These are phyloP conservation scores for Arabis alpina DNA, from an alignment of 345 rosid genomes.

Conservation along the genomic window DNA sequence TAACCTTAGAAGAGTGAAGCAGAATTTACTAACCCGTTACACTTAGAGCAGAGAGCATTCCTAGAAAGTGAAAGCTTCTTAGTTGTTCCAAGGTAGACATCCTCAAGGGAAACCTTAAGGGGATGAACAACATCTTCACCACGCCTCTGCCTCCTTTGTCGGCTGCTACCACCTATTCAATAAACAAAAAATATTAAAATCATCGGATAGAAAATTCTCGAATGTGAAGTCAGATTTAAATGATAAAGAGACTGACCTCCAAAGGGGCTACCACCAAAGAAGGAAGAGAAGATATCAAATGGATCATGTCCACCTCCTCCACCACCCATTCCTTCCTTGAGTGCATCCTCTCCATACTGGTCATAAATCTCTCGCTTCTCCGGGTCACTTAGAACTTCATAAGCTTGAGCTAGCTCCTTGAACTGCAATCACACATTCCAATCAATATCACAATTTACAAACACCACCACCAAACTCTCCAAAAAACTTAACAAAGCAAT, in stretches of 20 bases:
- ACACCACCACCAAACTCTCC: not conserved
- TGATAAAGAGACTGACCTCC: slow-evolving; percentile 48
- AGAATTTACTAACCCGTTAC: slow-evolving; percentile 71
- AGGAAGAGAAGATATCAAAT: slow-evolving; percentile 79
- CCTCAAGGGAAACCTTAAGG: slow-evolving; percentile 84
- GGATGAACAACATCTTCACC: slow-evolving; percentile 95
- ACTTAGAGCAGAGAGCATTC: slow-evolving; percentile 76
- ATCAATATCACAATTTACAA: not conserved
- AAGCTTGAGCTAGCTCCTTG: slow-evolving; percentile 89
- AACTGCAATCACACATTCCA: slow-evolving; percentile 50
- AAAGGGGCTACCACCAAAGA: slow-evolving; percentile 74
- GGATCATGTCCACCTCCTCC: slow-evolving; percentile 71
- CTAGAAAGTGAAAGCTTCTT: slow-evolving; percentile 86
- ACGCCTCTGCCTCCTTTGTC: slow-evolving; percentile 87
- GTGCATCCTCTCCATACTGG: slow-evolving; percentile 88
- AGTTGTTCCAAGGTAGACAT: slow-evolving; percentile 75
- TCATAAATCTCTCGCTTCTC: slow-evolving; percentile 89
- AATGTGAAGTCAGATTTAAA: not conserved
- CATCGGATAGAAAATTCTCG: not conserved
- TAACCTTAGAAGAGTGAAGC: not conserved
- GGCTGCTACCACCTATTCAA: slow-evolving; percentile 71
- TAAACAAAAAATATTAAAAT: not conserved
- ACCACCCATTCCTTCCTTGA: slow-evolving; percentile 90
- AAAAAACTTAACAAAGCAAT: slow-evolving; percentile 1
- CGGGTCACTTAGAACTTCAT: slow-evolving; percentile 84